phyloP scores from a whole-genome alignment of 2,329 filamentous ascomycete species.

The Phyllosticta paracitricarpa region DNA sequence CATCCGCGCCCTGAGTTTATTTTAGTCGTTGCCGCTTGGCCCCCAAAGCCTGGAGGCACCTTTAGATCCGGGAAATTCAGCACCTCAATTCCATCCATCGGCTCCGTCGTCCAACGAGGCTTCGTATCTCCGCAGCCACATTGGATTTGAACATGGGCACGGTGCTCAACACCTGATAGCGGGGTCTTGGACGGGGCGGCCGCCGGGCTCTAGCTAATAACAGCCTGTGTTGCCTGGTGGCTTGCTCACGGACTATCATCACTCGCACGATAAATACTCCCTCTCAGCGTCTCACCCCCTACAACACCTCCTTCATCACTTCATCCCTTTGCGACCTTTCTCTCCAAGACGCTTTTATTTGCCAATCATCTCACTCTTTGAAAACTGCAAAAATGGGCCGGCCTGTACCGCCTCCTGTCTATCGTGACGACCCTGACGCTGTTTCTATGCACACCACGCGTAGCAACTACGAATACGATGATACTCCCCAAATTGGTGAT shows the following conservation, averaged over 20 bases:
- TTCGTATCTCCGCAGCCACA: neutral
- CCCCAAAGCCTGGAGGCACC: neutral
- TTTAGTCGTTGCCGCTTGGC: neutral
- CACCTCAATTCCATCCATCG: neutral
- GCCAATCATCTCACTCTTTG: neutral
- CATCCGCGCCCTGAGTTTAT: neutral
- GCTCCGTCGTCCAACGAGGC: neutral
- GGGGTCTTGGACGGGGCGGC: constrained; percentile 6
- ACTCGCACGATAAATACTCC: neutral
- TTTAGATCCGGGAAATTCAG: neutral
- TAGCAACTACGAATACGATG: constrained; percentile 27
- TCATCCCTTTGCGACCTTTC: neutral
- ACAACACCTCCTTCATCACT: neutral
- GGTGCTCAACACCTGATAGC: neutral
- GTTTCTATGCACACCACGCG: constrained; percentile 30
- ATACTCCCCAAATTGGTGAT: constrained; percentile 23
- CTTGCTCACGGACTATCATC: neutral
- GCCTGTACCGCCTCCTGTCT: constrained; percentile 16
- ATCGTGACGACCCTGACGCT: constrained; percentile 27
- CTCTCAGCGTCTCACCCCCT: neutral
- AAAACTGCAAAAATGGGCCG: constrained; percentile 20
- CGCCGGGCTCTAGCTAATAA: constrained; percentile 12
- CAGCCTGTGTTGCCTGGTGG: constrained; percentile 8
- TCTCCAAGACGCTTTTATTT: neutral
- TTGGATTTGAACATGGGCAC: neutral